phyloP scores from a whole-genome alignment of 306 rosid genomes.

The Corylus heterophylla region DNA sequence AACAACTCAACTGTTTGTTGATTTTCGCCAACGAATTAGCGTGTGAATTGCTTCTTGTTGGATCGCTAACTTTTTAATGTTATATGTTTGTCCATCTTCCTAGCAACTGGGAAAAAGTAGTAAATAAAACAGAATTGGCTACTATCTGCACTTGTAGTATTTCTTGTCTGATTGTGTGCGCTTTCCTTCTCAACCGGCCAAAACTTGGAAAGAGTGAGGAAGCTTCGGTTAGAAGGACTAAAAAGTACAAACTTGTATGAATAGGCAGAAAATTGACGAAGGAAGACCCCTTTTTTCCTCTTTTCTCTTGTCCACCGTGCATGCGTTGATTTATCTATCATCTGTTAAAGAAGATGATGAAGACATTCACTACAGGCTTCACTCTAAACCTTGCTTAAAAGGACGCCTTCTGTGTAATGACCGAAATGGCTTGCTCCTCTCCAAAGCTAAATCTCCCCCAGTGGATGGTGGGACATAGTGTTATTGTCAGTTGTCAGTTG shows the following conservation, averaged over 20 bases:
- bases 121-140: too few relatives aligned
- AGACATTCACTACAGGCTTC: not conserved
- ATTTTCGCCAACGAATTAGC: too few relatives aligned
- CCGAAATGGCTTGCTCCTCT: not conserved
- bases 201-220: slow-evolving; percentile 16
- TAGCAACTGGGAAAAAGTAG: too few relatives aligned
- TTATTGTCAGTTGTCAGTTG: not conserved
- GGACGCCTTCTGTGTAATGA: not conserved
- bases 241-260: not conserved
- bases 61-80: too few relatives aligned
- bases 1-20: not conserved
- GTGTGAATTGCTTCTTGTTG: too few relatives aligned
- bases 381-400: not conserved
- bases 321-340: not conserved
- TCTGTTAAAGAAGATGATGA: not conserved
- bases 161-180: not conserved
- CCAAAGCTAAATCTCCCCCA: not conserved
- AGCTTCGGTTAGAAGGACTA: slow-evolving; percentile 8
- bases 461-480: not conserved
- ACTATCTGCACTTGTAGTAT: not conserved
- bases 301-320: not conserved
- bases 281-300: not conserved
- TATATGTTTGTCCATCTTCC: too few relatives aligned
- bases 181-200: not conserved
- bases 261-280: not conserved